These are phyloP conservation scores for Boehmeria nivea DNA, from an alignment of 306 rosid genomes.

Conservation along the genomic window DNA sequence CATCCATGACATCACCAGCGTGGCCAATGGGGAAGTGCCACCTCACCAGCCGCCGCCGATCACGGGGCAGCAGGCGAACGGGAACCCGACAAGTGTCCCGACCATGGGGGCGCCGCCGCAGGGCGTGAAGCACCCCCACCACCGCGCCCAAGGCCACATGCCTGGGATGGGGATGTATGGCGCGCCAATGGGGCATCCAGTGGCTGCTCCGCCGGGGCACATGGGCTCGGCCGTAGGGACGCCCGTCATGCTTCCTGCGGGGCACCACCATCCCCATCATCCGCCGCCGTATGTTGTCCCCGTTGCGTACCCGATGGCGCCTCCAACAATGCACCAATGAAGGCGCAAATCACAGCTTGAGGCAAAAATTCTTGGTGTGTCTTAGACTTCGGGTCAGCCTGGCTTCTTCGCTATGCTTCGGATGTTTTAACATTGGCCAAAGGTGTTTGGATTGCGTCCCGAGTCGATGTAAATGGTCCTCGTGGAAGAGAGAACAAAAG, in stretches of 20 bases:
- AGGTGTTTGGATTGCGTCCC: no score
- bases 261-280: constrained; percentile 32
- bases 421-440: no score
- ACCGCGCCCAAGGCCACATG: constrained; percentile 59
- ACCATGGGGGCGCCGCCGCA: constrained; percentile 41
- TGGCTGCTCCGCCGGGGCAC: constrained; percentile 73
- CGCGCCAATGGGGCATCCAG: constrained; percentile 79
- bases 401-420: no score
- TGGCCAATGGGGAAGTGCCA: constrained; percentile 67
- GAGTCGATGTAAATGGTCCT: no score
- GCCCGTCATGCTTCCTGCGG: constrained; percentile 93
- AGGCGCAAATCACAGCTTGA: constrained; percentile 1
- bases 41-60: constrained; percentile 74
- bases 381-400: no score
- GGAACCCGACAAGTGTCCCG: constrained; percentile 39
- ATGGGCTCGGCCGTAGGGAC: constrained; percentile 92
- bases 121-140: constrained; percentile 31
- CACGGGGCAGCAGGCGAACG: constrained; percentile 68
- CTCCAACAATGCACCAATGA: constrained; percentile 89
- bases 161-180: constrained; percentile 85
- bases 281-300: constrained; percentile 75
- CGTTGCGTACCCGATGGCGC: constrained; percentile 94
- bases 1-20: constrained; percentile 88
- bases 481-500: no score
- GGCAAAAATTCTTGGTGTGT: neutral